Percentiles rank a stretch among this genome's conserved stretches.
These are phyloP conservation scores for Aureococcus anophagefferens DNA, from an alignment of 108 stramenopile species.

Conservation along the genomic window DNA sequence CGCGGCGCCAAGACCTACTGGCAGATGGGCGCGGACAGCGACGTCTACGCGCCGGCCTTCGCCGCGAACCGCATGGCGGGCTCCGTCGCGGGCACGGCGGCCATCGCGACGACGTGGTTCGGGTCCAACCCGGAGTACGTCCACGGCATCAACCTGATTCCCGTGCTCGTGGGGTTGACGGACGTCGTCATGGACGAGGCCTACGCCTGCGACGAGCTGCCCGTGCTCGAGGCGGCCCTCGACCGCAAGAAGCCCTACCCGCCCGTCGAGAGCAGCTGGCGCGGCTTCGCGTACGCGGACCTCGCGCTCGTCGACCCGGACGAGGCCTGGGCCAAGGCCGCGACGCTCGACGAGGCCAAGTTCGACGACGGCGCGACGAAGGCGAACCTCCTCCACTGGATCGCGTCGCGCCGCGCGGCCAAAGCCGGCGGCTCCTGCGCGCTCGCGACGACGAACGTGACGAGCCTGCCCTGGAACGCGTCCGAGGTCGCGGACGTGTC, in stretches of 20 bases:
- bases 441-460: background rate
- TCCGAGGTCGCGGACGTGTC: background rate
- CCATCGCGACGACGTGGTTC: constrained; percentile 36
- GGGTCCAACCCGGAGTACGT: constrained; percentile 24
- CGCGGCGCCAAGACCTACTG: background rate
- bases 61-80: constrained; percentile 39
- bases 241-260: background rate
- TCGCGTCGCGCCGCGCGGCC: constrained; percentile 20
- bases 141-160: constrained; percentile 45
- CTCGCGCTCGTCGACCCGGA: constrained; percentile 23
- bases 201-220: background rate
- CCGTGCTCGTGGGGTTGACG: constrained; percentile 7
- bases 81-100: constrained; percentile 34
- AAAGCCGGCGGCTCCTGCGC: background rate
- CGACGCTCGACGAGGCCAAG: background rate
- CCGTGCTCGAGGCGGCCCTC: background rate
- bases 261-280: constrained; percentile 3
- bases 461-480: background rate
- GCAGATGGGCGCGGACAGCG: background rate
- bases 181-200: background rate
- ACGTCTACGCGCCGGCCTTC: constrained; percentile 31
- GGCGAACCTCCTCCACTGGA: constrained; percentile 36
- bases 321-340: constrained; percentile 27
- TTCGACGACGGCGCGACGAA: constrained; percentile 37
- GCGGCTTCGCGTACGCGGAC: constrained; percentile 22